Percentiles rank a stretch among this genome's conserved stretches.
phyloP scores from a whole-genome alignment of 305 asterid species.

The Fraxinus albicans region DNA sequence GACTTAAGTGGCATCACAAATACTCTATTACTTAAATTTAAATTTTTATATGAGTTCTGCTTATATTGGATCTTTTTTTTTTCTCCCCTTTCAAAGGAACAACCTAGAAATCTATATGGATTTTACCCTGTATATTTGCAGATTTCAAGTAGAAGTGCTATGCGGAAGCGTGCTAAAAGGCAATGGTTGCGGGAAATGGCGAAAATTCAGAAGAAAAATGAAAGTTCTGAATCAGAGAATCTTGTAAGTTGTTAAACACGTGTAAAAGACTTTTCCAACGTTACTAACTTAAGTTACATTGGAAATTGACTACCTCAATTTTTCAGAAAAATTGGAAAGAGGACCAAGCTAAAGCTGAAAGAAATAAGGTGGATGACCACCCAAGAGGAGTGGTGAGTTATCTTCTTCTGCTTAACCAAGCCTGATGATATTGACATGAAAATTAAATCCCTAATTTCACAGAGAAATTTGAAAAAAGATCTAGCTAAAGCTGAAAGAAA shows the following conservation, averaged over 20 bases:
- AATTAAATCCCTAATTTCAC: conserved; percentile 28
- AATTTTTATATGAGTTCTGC: not conserved
- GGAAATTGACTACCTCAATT: conserved; percentile 27
- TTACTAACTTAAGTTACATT: conserved; percentile 15
- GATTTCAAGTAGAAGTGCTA: conserved; percentile 83
- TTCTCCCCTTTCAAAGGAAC: conserved; percentile 4
- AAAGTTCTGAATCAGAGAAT: conserved; percentile 57
- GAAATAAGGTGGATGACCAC: conserved; percentile 33
- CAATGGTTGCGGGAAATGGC: conserved; percentile 72
- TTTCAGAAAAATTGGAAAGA: conserved; percentile 75
- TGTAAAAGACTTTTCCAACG: conserved; percentile 8
- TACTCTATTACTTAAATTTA: conserved; percentile 1
- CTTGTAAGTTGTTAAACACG: conserved; percentile 49
- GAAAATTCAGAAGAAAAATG: conserved; percentile 62
- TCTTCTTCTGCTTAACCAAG: conserved; percentile 9
- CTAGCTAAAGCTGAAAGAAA: conserved; percentile 36
- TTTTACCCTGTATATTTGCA: conserved; percentile 27
- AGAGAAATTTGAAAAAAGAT: conserved; percentile 51
- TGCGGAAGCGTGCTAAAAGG: conserved; percentile 63
- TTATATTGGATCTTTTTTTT: conserved; percentile 8
- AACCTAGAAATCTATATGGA: conserved; percentile 7
- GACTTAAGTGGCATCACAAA: not conserved
- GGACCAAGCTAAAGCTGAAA: conserved; percentile 51
- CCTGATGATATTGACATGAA: conserved; percentile 1
- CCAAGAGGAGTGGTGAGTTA: conserved; percentile 39